phyloP scores from a whole-genome alignment of 1,284 basidiomycete species.

The Rhodotorula sp. region DNA sequence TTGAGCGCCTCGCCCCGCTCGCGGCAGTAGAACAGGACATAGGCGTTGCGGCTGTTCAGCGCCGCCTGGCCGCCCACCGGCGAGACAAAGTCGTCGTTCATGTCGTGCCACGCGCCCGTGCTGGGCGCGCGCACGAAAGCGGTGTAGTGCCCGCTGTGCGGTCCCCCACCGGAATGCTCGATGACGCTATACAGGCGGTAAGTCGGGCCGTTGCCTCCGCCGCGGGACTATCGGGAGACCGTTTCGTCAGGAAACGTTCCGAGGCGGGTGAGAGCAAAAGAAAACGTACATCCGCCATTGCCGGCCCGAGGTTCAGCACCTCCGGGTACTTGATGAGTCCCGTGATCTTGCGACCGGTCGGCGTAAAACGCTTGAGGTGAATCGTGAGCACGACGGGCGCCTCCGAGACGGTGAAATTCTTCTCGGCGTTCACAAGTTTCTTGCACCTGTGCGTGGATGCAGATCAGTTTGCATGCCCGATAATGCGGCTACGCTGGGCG shows the following conservation, averaged over 20 bases:
- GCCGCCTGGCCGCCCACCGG: conserved; percentile 41
- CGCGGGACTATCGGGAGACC: neutral
- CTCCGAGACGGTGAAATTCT: conserved; percentile 81
- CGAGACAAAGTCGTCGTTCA: conserved; percentile 80
- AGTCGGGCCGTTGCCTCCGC: conserved; percentile 55
- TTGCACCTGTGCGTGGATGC: conserved; percentile 68
- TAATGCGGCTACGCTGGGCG: no score
- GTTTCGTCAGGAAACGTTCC: neutral
- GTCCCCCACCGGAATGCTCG: conserved; percentile 86
- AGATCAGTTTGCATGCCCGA: neutral
- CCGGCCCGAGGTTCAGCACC: conserved; percentile 69
- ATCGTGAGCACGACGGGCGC: conserved; percentile 89
- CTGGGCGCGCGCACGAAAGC: conserved; percentile 72
- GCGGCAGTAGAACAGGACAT: conserved; percentile 87
- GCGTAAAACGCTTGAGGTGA: conserved; percentile 95
- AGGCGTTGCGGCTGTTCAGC: conserved; percentile 58
- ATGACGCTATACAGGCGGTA: conserved; percentile 92
- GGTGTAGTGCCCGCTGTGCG: conserved; percentile 95
- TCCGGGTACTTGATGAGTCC: conserved; percentile 78
- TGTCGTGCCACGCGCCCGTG: conserved; percentile 78
- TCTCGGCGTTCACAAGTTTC: conserved; percentile 79
- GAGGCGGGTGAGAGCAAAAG: neutral
- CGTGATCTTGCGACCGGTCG: conserved; percentile 81
- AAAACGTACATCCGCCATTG: conserved; percentile 69
- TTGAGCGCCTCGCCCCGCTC: conserved; percentile 71